Evolutionary conservation across 129 eudicot genomes (phyloP).

Genomic region (Apium graveolens): DNA sequence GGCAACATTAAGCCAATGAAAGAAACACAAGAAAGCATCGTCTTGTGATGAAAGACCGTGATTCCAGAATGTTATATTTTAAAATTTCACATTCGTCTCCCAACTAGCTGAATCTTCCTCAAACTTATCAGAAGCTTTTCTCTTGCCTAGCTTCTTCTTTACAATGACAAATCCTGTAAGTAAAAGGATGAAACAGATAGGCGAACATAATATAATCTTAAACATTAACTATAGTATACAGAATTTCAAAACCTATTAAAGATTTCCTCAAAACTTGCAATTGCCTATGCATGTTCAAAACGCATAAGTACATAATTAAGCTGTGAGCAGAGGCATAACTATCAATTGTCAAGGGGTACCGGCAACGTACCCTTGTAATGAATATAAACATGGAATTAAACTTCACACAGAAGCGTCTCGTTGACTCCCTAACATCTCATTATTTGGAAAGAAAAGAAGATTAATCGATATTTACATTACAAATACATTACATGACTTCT

Average conservation of each 20-base stretch:
- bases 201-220: conserved; percentile 10
- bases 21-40: conserved; percentile 71
- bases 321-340: background rate
- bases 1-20: conserved; percentile 84
- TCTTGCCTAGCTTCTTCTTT: conserved; percentile 36
- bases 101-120: conserved; percentile 35
- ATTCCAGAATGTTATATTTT: conserved; percentile 73
- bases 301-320: background rate
- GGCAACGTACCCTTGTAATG: background rate
- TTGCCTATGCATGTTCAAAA: background rate
- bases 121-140: conserved; percentile 29
- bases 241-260: background rate
- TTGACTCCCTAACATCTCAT: too few species aligned
- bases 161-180: conserved; percentile 71
- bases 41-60: conserved; percentile 91
- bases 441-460: too few species aligned
- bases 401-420: background rate
- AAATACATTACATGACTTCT: too few species aligned
- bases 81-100: conserved; percentile 60
- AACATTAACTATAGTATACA: background rate
- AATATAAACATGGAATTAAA: background rate
- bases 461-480: too few species aligned
- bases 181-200: background rate
- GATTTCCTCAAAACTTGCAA: background rate
- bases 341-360: background rate